Evolutionary conservation across 116 monocot genomes (phyloP).

Genomic region (Cymodocea nodosa): DNA sequence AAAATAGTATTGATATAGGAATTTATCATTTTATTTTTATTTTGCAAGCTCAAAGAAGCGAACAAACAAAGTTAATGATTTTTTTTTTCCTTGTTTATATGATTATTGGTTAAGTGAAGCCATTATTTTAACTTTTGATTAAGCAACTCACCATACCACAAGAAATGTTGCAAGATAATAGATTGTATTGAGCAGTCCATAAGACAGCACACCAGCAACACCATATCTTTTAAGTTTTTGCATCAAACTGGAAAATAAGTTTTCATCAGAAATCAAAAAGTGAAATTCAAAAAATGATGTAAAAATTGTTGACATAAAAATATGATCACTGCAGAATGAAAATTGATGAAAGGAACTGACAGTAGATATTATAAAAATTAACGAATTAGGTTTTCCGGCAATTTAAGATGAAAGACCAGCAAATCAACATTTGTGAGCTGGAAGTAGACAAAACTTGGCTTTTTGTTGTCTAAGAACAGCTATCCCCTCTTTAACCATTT

Average conservation of each 20-base stretch:
- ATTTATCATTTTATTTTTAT: neutral
- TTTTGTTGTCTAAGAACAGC: no score
- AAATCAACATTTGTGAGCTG: no score
- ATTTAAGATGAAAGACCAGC: no score
- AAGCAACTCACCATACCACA: constrained; percentile 64
- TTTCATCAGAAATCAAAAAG: neutral
- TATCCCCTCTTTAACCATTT: no score
- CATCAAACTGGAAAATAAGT: constrained; percentile 31
- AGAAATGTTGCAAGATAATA: constrained; percentile 77
- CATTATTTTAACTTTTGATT: neutral
- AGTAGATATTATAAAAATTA: no score
- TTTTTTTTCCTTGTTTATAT: no score
- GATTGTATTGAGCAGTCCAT: constrained; percentile 76
- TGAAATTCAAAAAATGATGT: neutral
- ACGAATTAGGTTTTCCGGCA: no score
- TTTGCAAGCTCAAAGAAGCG: neutral
- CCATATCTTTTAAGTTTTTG: constrained; percentile 64
- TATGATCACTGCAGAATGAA: no score
- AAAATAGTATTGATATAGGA: neutral
- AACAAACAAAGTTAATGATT: neutral
- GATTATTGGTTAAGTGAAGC: neutral
- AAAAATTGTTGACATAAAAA: no score
- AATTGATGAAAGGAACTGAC: no score
- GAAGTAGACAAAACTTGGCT: no score
- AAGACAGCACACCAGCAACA: constrained; percentile 72